Conservation (phyloP, 768 basidiomycete species). For the Baorangia bicolor region DNA sequence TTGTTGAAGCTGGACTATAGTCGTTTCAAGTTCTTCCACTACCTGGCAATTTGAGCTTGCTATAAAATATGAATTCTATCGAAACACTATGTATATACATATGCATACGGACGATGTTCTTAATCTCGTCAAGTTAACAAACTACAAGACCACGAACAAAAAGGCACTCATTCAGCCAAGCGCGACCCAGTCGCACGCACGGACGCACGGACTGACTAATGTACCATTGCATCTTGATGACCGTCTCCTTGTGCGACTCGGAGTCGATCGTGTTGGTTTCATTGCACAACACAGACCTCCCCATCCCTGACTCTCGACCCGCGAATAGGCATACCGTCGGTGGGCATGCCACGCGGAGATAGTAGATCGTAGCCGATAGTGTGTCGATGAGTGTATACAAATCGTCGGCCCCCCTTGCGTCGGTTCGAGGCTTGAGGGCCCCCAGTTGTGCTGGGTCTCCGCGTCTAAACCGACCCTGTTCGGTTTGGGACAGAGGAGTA, state of each 20-base stretch:
- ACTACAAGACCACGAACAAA: not conserved
- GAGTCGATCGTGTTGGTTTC: slow-evolving; percentile 21
- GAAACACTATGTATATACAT: too few relatives aligned
- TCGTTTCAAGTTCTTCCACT: too few relatives aligned
- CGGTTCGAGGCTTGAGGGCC: not conserved
- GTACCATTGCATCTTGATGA: slow-evolving; percentile 24
- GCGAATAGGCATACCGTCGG: slow-evolving; percentile 27
- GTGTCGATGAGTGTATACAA: slow-evolving; percentile 28
- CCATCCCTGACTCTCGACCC: slow-evolving; percentile 20
- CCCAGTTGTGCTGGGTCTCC: slow-evolving; percentile 16
- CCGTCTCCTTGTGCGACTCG: slow-evolving; percentile 26
- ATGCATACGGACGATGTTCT: too few relatives aligned
- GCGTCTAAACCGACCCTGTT: slow-evolving; percentile 9
- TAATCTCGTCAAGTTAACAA: too few relatives aligned
- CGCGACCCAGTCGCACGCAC: slow-evolving; percentile 25
- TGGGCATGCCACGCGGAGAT: slow-evolving; percentile 20
- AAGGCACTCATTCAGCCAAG: slow-evolving; percentile 3
- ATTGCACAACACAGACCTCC: slow-evolving; percentile 22
- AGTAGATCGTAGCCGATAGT: slow-evolving; percentile 20
- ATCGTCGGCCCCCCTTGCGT: not conserved
- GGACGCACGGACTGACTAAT: slow-evolving; percentile 17
- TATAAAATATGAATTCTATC: too few relatives aligned
- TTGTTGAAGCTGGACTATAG: not conserved
- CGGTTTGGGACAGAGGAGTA: slow-evolving; percentile 9
- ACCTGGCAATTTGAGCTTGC: too few relatives aligned